Percentiles rank a stretch among this genome's conserved stretches.
Conservation (phyloP, 306 rosid species). For the Calophaca sinica region DNA sequence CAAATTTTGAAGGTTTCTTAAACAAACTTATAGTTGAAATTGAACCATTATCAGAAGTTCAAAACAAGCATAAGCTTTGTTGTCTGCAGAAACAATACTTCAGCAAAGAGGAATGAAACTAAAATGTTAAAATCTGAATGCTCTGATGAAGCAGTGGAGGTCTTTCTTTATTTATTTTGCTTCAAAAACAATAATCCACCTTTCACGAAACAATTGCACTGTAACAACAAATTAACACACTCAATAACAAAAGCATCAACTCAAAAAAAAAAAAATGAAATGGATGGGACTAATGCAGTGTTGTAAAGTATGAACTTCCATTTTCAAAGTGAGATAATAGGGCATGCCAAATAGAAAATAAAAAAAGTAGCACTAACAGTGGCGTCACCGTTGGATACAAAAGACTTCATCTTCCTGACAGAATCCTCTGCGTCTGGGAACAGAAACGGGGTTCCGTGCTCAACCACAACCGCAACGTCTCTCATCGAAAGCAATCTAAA, state of each 20-base stretch:
- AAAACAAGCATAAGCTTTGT: background rate
- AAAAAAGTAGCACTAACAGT: slow-evolving; percentile 56
- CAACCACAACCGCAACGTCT: slow-evolving; percentile 69
- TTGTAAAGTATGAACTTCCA: slow-evolving; percentile 5
- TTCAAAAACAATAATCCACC: background rate
- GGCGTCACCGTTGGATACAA: slow-evolving; percentile 49
- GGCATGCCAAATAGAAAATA: background rate
- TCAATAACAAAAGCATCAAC: too few species aligned
- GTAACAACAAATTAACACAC: background rate
- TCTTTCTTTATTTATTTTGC: background rate
- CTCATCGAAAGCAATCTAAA: slow-evolving; percentile 75
- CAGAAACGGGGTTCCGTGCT: slow-evolving; percentile 66
- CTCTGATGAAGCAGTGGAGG: background rate
- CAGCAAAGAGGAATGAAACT: background rate
- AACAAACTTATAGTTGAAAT: slow-evolving; percentile 10
- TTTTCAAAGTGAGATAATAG: background rate
- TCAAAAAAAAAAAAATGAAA: background rate
- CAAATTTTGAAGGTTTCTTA: background rate
- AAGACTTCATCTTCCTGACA: slow-evolving; percentile 58
- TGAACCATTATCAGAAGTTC: background rate
- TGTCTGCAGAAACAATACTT: background rate
- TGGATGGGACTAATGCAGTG: background rate
- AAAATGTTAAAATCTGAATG: background rate
- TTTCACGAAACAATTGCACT: background rate
- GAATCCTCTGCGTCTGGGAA: slow-evolving; percentile 63